Evolutionary conservation across 768 basidiomycete genomes (phyloP).

Genomic region (Trametes cinnabarina): DNA sequence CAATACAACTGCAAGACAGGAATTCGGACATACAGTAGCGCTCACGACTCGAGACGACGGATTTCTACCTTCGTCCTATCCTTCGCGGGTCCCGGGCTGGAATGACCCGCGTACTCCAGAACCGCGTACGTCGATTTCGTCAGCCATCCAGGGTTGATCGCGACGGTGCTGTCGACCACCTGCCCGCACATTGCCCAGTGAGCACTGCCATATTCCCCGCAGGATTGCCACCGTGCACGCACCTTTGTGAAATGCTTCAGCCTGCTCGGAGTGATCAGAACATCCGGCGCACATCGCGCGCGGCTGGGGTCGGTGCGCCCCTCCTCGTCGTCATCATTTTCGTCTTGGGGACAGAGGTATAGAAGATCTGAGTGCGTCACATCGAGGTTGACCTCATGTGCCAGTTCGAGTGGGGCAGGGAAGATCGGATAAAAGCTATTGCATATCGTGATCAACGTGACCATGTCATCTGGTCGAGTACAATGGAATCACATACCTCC

Average conservation of each 20-base stretch:
- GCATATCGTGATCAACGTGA: not conserved
- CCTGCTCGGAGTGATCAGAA: constrained; percentile 83
- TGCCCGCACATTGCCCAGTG: constrained; percentile 27
- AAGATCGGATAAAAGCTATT: constrained; percentile 93
- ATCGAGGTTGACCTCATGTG: constrained; percentile 86
- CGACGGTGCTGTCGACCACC: constrained; percentile 72
- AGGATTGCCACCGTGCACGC: too few relatives aligned
- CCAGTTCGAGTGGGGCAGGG: constrained; percentile 72
- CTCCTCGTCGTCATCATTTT: constrained; percentile 34
- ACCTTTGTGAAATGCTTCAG: constrained; percentile 92
- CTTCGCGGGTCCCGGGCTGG: constrained; percentile 4
- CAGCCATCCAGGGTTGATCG: constrained; percentile 86
- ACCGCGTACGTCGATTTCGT: constrained; percentile 56
- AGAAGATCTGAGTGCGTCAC: constrained; percentile 69
- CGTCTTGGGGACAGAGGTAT: constrained; percentile 24
- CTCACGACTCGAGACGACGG: constrained; percentile 6
- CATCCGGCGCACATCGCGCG: constrained; percentile 59
- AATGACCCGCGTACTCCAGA: constrained; percentile 29
- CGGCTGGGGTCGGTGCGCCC: constrained; percentile 19
- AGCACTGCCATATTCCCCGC: too few relatives aligned
- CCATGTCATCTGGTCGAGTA: too few relatives aligned
- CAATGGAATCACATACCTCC: too few relatives aligned
- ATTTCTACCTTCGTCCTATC: constrained; percentile 21
- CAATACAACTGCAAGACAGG: too few relatives aligned
- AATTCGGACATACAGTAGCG: too few relatives aligned